Conservation (phyloP, 306 rosid genomes). For the Rubus parviflorus region DNA sequence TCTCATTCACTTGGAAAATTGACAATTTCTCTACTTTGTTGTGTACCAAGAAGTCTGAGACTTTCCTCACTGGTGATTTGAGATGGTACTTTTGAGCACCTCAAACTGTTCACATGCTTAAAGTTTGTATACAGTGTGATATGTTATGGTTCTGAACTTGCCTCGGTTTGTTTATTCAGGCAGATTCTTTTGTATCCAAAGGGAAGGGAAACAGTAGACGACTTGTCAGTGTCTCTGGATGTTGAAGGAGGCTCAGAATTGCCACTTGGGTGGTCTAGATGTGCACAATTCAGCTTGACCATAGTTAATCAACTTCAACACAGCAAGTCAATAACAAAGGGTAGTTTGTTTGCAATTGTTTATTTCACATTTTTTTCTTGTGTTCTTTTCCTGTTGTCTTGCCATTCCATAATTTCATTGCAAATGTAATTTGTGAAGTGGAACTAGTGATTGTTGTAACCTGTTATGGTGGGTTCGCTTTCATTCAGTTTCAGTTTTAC, state of each 20-base stretch:
- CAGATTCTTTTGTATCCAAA: neutral
- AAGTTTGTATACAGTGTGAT: neutral
- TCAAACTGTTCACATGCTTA: neutral
- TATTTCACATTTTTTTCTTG: neutral
- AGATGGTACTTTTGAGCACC: neutral
- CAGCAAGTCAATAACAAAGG: neutral
- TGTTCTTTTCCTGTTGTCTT: neutral
- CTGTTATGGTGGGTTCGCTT: neutral
- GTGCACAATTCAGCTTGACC: neutral
- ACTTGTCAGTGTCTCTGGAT: neutral
- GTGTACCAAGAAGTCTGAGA: neutral
- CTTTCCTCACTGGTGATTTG: neutral
- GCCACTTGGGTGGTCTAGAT: neutral
- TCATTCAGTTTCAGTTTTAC: neutral
- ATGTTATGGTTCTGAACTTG: neutral
- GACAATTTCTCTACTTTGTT: neutral
- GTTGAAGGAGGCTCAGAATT: neutral
- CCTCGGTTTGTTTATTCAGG: neutral
- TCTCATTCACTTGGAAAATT: constrained; percentile 1
- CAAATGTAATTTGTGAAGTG: neutral
- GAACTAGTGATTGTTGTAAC: neutral
- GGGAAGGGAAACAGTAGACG: neutral
- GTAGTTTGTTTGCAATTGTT: neutral
- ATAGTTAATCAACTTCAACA: neutral
- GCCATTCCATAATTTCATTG: neutral